Evolutionary conservation across 257 asterid genomes (phyloP), one percentile per base, ranked within the genome.

Genomic region (Schizonepeta tenuifolia): DNA sequence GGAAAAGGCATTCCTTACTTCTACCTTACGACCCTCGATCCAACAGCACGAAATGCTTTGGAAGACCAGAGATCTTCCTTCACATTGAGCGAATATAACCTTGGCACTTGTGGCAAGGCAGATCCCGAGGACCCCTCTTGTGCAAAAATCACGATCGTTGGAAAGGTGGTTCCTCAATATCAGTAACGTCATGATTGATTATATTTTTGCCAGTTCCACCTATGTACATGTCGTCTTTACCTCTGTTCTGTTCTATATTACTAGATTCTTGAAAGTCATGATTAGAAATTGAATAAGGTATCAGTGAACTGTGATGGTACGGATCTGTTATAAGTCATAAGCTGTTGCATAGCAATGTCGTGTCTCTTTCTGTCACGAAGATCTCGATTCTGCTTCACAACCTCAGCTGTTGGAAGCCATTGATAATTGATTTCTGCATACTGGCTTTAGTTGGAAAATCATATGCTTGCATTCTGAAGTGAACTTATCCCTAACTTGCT

Each of bases 51-150:
- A 2, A 75, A 93, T 67, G 98, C 95, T 50, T 65, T 86, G 74
- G 83, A 83, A 50, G 97, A 93, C 59, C 83, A 78, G 68, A 79
- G 98, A 67, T 79, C 98, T 57, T 90, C 97, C 77, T 80, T 93
- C 53, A 83, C 98, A 0, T 44, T 90, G 59, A 90, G 97, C 54
- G 98, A 93, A 72, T 87, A 89, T 61, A 78, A 79, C 75, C 67
- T 90, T 7, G 90, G 93, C 65, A 89, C 88, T 55, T 90, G 98
- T 75, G 96, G 96, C 73, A 81, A 78, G 54, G 78, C 69, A 53
- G 96, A 93, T 57, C 98, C 98, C 11, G 97, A 93, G 74, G 83
- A 85, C 56, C 98, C 97, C 40, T 36, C 90, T 22, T 93, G 98
- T 38, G 79, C 97, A 1, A 93, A 93, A 76, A 87, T 93, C 69